Conservation (phyloP, 805 yeast species). For the Naumovozyma castellii region DNA sequence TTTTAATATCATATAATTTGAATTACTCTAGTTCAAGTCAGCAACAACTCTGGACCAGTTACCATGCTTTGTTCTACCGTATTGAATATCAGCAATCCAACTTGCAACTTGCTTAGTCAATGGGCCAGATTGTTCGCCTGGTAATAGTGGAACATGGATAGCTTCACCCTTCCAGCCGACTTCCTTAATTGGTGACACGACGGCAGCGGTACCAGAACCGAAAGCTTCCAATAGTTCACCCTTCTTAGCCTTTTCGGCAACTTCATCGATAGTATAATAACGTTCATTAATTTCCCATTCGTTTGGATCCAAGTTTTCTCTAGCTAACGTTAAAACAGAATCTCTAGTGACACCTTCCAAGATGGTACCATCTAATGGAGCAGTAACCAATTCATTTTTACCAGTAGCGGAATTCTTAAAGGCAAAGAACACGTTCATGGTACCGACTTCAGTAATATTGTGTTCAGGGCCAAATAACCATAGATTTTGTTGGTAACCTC, state of each 20-base stretch:
- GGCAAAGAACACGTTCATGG: conserved; percentile 90
- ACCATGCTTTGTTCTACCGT: conserved; percentile 67
- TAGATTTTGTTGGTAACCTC: conserved; percentile 92
- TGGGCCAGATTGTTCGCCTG: conserved; percentile 70
- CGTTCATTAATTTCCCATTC: conserved; percentile 86
- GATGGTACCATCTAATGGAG: conserved; percentile 95
- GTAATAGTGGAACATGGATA: conserved; percentile 69
- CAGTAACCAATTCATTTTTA: conserved; percentile 85
- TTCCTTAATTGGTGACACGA: conserved; percentile 85
- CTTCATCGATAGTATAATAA: conserved; percentile 71
- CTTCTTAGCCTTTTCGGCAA: conserved; percentile 61
- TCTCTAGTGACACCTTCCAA: conserved; percentile 95
- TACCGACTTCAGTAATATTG: conserved; percentile 89
- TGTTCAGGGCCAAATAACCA: conserved; percentile 93
- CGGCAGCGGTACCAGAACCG: conserved; percentile 96
- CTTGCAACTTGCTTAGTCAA: conserved; percentile 67
- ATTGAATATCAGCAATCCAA: conserved; percentile 87
- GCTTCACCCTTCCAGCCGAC: conserved; percentile 71
- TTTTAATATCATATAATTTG: too few species aligned
- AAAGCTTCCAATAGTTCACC: conserved; percentile 90
- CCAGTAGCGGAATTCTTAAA: conserved; percentile 69
- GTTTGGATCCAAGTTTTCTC: conserved; percentile 58
- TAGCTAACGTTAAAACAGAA: conserved; percentile 68
- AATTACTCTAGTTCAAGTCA: conserved; percentile 14
- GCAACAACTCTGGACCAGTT: conserved; percentile 38